Evolutionary conservation across 371 early-diverging fungal genomes (phyloP), one percentile per base, ranked within the genome.

Genomic region (Mucor plumbeus): DNA sequence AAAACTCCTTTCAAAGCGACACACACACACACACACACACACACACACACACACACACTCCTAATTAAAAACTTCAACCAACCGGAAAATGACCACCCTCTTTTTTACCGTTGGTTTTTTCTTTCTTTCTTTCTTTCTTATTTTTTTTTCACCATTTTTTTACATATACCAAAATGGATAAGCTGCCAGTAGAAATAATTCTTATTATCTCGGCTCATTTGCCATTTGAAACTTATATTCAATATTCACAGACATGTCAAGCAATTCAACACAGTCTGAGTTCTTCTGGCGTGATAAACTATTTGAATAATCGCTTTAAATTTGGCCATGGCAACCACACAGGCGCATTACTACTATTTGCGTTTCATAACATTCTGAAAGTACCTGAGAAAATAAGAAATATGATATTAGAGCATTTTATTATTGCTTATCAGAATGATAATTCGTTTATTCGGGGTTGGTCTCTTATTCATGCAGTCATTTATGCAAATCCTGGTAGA

Each of bases 301-400:
- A 72, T 36, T 39, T 72, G 34, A 48, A 68, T 31, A 33, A 57
- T n/a, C 63, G 72, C 10, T 69, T 72, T 14, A 63, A 53, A 40
- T 54, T 63, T 15, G 61, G 64, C 21, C 60, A 69, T 14, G 53
- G 55, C 35, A 59, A 59, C 21, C 59, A 53, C 4, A 72, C 70
- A 31, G 72, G 72, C 19, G 54, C 60, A 4, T 40, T 69, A 31
- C 38, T 72, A 31, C 44, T 72, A 7, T 72, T 72, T 59, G 55
- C 64, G 10, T 64, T 68, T 15, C 64, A 72, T 17, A 72, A 60
- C 34, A 64, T 48, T 44, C 43, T 60, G 26, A 56, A 35, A 43
- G 33, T 65, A 1, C 68, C 68, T 4, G 38, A 44, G 7, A 48
- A 5, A n/a, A 31, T 68, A 34, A 40, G 48, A 34, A 9, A 7